These are phyloP conservation scores for Mycena epipterygia DNA, from an alignment of 768 basidiomycete species.

Conservation along the genomic window DNA sequence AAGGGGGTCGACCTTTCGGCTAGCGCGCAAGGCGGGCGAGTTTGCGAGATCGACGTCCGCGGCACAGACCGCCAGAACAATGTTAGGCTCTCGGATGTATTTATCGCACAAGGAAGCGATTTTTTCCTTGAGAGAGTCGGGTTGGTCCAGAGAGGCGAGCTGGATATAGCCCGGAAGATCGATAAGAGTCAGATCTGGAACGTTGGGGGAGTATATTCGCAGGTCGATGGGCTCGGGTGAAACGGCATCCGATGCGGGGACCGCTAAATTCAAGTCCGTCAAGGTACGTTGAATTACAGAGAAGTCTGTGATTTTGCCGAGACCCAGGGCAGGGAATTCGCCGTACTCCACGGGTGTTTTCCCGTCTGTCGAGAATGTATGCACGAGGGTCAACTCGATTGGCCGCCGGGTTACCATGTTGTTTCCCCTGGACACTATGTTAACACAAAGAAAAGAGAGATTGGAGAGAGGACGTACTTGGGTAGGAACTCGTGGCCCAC, in stretches of 20 bases:
- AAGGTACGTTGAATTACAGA: slow-evolving; percentile 92
- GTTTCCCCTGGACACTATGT: slow-evolving; percentile 77
- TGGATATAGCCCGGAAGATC: slow-evolving; percentile 99
- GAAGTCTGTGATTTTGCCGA: slow-evolving; percentile 93
- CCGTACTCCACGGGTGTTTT: slow-evolving; percentile 83
- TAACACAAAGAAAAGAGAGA: neutral
- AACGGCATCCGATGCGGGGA: slow-evolving; percentile 90
- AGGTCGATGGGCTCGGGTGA: slow-evolving; percentile 97
- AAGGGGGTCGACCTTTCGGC: slow-evolving; percentile 93
- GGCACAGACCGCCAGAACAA: slow-evolving; percentile 98
- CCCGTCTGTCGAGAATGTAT: slow-evolving; percentile 79
- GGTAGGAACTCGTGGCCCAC: slow-evolving; percentile 98
- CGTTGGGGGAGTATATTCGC: slow-evolving; percentile 94
- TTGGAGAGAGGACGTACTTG: slow-evolving; percentile 73
- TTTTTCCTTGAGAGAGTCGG: slow-evolving; percentile 94
- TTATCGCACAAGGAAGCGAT: slow-evolving; percentile 91
- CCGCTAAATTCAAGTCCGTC: slow-evolving; percentile 94
- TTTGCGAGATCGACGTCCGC: slow-evolving; percentile 99
- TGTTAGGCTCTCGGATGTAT: slow-evolving; percentile 99
- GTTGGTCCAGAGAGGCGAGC: slow-evolving; percentile 95
- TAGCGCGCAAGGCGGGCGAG: slow-evolving; percentile 94
- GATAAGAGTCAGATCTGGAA: slow-evolving; percentile 97
- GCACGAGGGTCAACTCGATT: slow-evolving; percentile 96
- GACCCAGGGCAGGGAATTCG: slow-evolving; percentile 91
- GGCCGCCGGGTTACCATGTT: slow-evolving; percentile 99